Evolutionary conservation across 2,329 filamentous ascomycete species (phyloP), one percentile per base, ranked within the genome.

Genomic region (Alternaria sp.): DNA sequence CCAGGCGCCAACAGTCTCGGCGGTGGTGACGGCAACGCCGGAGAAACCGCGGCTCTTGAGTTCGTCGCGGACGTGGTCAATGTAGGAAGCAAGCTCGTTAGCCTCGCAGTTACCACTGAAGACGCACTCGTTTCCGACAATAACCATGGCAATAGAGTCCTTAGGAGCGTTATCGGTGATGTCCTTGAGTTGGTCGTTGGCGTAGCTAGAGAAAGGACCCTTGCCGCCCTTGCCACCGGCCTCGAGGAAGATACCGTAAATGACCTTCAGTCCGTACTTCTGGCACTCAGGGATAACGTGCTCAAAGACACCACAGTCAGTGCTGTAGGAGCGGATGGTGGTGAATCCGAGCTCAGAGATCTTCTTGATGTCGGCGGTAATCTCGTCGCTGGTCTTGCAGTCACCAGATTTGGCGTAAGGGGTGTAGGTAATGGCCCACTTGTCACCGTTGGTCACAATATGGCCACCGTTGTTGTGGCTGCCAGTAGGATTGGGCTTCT

Each of bases 111-210:
- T 88, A 62, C 85, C 85, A 81, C 90, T 88, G 84, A 91, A 90
- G 77, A 97, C 81, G 68, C 90, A 89, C 85, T 98, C 94, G 84
- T 98, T 98, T 80, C 92, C 93, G 67, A 96, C 86, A 31, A 95
- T 90, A 65, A 96, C 83, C 71, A 96, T 86, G 75, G 90, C 86
- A 67, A 97, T 89, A 49, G 91, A 85, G 61, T 88, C 84, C 78
- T 90, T 80, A 62, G 80, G 86, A 88, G 92, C 97, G 60, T 77
- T 71, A 77, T 86, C 81, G 78, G 86, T 83, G 77, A 97, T 90
- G 61, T 87, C 86, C 31, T 84, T 80, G 60, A 97, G 84, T 84
- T 98, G 93, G 70, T 86, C 80, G 74, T 88, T 81, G 68, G 92
- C 88, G 55, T 85, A 86, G 56, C 85, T 42, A 51, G 74, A 75